Evolutionary conservation across 2,329 filamentous ascomycete species (phyloP), one percentile per base, ranked within the genome.

Genomic region (Huntiella bhutanensis): DNA sequence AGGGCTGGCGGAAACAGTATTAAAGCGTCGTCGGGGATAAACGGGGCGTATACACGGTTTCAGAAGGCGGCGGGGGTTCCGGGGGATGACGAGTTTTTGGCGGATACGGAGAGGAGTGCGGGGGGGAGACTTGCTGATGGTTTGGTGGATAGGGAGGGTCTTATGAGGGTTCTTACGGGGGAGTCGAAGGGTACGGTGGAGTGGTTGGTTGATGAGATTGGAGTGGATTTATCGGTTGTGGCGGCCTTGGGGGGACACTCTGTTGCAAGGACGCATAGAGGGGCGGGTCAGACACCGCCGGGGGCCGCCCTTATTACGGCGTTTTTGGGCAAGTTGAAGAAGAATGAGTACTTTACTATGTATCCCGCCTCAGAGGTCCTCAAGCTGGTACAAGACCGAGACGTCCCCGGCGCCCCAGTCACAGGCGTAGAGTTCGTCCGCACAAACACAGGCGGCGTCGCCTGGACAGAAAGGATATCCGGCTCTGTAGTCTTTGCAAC

Each of bases 1-100:
- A 76, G 75, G 54, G 71, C 75, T 0, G 75, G 75, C 33, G 74
- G 75, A 2, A 79, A 80, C 54, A 73, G 67, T 54, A 77, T 80
- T 58, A 80, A 80, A 58, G 75, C 75, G 0, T 79, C 75, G 0
- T 78, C 74, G 0, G 75, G 75, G 0, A 80, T 80, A 57, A 79
- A 77, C 52, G 75, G 73, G 5, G 73, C 73, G 0, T 66, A 66
- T 0, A 79, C 75, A 0, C 63, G 62, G 3, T 77, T 71, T 51
- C 76, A 80, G 55, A 56, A 58, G 8, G 58, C 54, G 2, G 45
- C 54, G 36, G 54, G 60, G n/a, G 54, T 62, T 38, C 52, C 56
- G 38, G 55, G 59, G 1, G 48, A 46, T 15, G 17, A 35, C 4
- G 53, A 59, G 0, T 78, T 77, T 53, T 69, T 66, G 52, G 56